These are phyloP conservation scores for Aspergillus phoenicis DNA, from an alignment of 2,329 filamentous ascomycete species.

Conservation along the genomic window DNA sequence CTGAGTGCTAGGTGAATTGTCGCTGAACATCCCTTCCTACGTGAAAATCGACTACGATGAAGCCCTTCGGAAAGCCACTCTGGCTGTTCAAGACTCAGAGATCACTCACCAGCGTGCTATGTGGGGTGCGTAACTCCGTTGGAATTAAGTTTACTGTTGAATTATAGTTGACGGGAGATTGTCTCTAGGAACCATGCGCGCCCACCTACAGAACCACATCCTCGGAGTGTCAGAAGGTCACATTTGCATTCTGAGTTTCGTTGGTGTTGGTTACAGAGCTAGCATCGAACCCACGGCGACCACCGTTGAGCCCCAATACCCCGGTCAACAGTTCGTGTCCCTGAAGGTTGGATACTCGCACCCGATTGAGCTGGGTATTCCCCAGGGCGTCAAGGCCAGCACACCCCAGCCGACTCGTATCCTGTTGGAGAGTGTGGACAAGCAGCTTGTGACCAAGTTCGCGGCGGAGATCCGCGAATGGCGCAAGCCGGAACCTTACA, in stretches of 20 bases:
- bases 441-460: conserved; percentile 85
- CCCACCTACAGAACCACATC: conserved; percentile 87
- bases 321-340: conserved; percentile 84
- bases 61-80: conserved; percentile 62
- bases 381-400: conserved; percentile 79
- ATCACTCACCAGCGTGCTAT: conserved; percentile 81
- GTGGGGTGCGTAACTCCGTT: conserved; percentile 71
- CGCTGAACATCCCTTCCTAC: conserved; percentile 77
- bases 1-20: conserved; percentile 64
- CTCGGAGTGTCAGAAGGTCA: conserved; percentile 95
- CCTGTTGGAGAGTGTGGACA: conserved; percentile 83
- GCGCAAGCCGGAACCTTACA: conserved; percentile 94
- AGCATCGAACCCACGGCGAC: conserved; percentile 75
- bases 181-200: conserved; percentile 76
- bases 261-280: conserved; percentile 94
- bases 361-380: conserved; percentile 86
- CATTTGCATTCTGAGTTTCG: conserved; percentile 85
- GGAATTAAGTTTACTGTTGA: not conserved
- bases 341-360: conserved; percentile 97
- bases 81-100: conserved; percentile 70
- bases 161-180: conserved; percentile 23
- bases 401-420: conserved; percentile 90
- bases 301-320: conserved; percentile 67
- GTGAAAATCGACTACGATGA: conserved; percentile 71
- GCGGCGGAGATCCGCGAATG: conserved; percentile 85